Evolutionary conservation across 2,329 filamentous ascomycete genomes (phyloP), one percentile per base, ranked within the genome.

Genomic region (Fusarium luffae): DNA sequence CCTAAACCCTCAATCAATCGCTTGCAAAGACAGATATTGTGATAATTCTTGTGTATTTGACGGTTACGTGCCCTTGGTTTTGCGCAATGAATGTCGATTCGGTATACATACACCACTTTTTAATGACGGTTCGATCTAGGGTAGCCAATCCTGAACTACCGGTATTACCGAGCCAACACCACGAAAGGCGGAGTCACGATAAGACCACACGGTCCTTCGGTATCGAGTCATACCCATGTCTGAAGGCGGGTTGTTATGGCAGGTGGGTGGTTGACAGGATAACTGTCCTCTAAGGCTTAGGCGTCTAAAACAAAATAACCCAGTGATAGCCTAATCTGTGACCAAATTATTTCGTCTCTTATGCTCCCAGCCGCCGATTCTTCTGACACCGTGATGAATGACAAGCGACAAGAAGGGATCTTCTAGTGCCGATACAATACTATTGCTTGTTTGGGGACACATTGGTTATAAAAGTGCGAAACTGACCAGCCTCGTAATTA

Each of bases 101-200:
- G 21, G 21, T 37, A n/a, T 18, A 27, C 30, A 25, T 18, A 40
- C 30, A 23, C 18, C 9, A 25, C 21, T 40, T 8, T 40, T n/a
- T 27, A 30, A 23, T 27, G 18, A 51, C 12, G 23, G 23, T 27
- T 18, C 18, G 18, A 51, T 51, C 12, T 7, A 51, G 25, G 16
- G 43, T 49, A 37, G 42, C 28, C 32, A 25, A 30, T 46, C 37
- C 25, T 66, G 11, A 62, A 23, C 19, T 14, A n/a, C 34, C 18
- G 34, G 34, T 37, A 32, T 46, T 50, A 19, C 30, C 25, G 27
- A 52, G 51, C 47, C 68, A 46, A 68, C 68, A 57, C 32, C 50
- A 54, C n/a, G 13, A 52, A 40, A 60, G 43, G 67, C 47, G 67
- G 67, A 67, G 67, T 69, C 21, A 28, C 47, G 68, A 70, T 70